Evolutionary conservation across 768 basidiomycete genomes (phyloP), one percentile per base, ranked within the genome.

Genomic region (Holtermanniella nyarrowii): DNA sequence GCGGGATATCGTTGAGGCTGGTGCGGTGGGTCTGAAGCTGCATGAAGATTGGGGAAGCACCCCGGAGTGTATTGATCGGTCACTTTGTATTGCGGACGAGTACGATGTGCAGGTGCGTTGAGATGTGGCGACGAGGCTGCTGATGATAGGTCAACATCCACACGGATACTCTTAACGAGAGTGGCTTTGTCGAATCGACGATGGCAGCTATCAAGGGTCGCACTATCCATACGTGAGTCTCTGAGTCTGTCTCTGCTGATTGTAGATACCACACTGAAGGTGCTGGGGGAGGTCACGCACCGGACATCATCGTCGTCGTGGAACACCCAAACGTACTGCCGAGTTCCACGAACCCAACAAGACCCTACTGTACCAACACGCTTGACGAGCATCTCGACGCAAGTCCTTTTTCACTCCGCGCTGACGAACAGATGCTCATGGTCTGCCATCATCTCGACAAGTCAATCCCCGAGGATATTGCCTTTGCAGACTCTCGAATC

Each of bases 1-100:
- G 48, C 83, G 82, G 68, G 91, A 95, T 53, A 76, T 90, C 49
- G 76, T 93, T 22, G 75, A 76, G 53, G 87, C 88, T 12, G 91
- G 91, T 10, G 88, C 87, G 1, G 80, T 78, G 13, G 95, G 95
- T 1, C 69, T 97, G 60, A 99, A 99, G 74, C 73, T 99, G 53
- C 95, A 99, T 62, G 95, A 97, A 71, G 93, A 97, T 70, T 96
- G 93, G 93, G 93, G 93, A 1, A 77, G 80, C 18, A 91, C 90
- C 1, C 95, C 95, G 0, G 80, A 80, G 16, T 79, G 80, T 1
- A 96, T 97, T 58, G 73, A 75, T 50, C 83, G 79, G 42, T 83
- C 82, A 47, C 74, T 99, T 58, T 80, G 82, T 48, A 78, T 97
- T 18, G 90, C 76, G 0, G 89, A 97, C 60, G 78, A 86, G 54